phyloP scores from a whole-genome alignment of 2,329 filamentous ascomycete species.

The Epichloe coenophiala region DNA sequence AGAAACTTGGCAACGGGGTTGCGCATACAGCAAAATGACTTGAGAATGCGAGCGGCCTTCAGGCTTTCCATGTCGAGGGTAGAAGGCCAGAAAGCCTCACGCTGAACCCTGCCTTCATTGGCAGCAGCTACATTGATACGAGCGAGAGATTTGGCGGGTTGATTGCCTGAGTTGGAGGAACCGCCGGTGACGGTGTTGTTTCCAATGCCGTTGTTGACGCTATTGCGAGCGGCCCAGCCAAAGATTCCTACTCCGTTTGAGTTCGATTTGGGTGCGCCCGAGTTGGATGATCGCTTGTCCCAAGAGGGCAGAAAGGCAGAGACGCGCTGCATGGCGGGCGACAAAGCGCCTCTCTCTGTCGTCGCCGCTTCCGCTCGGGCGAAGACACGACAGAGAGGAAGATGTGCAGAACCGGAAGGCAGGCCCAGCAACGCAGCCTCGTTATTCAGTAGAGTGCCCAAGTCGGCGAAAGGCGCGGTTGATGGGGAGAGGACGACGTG shows the following conservation, averaged over 20 bases:
- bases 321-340: slow-evolving; percentile 29
- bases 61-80: slow-evolving; percentile 80
- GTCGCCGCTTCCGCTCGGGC: slow-evolving; percentile 20
- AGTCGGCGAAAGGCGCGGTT: neutral
- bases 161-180: neutral
- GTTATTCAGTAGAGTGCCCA: slow-evolving; percentile 2
- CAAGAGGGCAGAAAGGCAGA: slow-evolving; percentile 31
- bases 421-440: slow-evolving; percentile 8
- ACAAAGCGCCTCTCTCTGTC: slow-evolving; percentile 20
- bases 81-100: slow-evolving; percentile 73
- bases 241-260: slow-evolving; percentile 18
- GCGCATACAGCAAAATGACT: slow-evolving; percentile 69
- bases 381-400: slow-evolving; percentile 20
- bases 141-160: slow-evolving; percentile 11
- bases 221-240: slow-evolving; percentile 38
- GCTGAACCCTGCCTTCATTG: slow-evolving; percentile 20
- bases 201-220: slow-evolving; percentile 10
- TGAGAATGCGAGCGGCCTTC: slow-evolving; percentile 78
- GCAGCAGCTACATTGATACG: slow-evolving; percentile 23
- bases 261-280: slow-evolving; percentile 14
- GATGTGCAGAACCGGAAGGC: slow-evolving; percentile 9
- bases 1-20: neutral
- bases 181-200: neutral
- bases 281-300: slow-evolving; percentile 27
- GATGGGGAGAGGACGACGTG: neutral